Evolutionary conservation across 306 rosid genomes (phyloP).

Genomic region (Lathyrus oleraceus): DNA sequence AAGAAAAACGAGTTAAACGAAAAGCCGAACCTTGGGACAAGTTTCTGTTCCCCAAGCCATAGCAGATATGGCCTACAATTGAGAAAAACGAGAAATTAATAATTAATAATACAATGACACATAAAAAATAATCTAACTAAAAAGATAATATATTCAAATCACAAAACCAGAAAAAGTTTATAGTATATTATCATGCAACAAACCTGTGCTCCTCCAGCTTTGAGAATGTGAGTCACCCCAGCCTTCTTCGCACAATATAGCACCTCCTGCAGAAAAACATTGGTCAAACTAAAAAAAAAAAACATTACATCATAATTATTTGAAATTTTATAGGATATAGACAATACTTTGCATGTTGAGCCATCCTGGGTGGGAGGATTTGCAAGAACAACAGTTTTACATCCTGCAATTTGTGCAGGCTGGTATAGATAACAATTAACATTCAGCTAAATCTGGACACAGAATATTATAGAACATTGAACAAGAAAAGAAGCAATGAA

Average conservation of each 20-base stretch:
- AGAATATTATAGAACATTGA: neutral
- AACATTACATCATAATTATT: conserved; percentile 9
- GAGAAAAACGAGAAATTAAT: conserved; percentile 22
- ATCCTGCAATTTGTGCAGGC: conserved; percentile 99
- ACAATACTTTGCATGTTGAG: conserved; percentile 77
- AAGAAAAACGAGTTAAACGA: conserved; percentile 17
- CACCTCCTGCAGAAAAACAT: conserved; percentile 67
- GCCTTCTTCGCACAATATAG: conserved; percentile 98
- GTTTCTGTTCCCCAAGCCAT: conserved; percentile 99
- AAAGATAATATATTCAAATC: conserved; percentile 15
- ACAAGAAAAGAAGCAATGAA: conserved; percentile 2
- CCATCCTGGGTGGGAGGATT: conserved; percentile 91
- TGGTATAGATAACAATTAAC: conserved; percentile 36
- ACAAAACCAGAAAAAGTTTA: conserved; percentile 13
- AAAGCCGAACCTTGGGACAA: conserved; percentile 82
- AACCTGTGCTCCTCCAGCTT: conserved; percentile 99
- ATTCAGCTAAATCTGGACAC: conserved; percentile 35
- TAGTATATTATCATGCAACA: conserved; percentile 35
- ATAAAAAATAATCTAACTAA: conserved; percentile 4
- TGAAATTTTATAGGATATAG: conserved; percentile 25
- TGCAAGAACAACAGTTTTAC: conserved; percentile 87
- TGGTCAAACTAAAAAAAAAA: conserved; percentile 36
- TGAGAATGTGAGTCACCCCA: conserved; percentile 95
- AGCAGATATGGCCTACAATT: conserved; percentile 81
- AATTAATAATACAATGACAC: neutral